Percentiles rank a stretch among this genome's conserved stretches.
Evolutionary conservation across 768 basidiomycete species (phyloP).

Genomic region (Udeniomyces megalosporus): DNA sequence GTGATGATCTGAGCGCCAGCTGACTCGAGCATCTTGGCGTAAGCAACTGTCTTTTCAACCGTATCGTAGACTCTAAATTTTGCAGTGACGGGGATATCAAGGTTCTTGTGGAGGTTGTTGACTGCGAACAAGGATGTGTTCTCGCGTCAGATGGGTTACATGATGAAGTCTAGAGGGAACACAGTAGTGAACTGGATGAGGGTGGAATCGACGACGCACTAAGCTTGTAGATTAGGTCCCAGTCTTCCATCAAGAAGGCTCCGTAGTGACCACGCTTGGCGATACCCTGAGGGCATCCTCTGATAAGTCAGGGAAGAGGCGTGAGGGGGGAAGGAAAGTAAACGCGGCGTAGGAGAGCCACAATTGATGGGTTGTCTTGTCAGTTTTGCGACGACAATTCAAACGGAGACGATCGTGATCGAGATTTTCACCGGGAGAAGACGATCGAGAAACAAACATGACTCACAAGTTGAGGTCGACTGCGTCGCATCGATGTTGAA

Average conservation of each 20-base stretch:
- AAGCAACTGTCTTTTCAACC: constrained; percentile 72
- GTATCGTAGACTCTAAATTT: constrained; percentile 86
- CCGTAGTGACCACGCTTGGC: constrained; percentile 77
- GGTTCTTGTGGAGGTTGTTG: constrained; percentile 63
- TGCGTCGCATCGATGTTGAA: constrained; percentile 73
- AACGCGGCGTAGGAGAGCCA: no score
- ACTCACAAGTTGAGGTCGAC: constrained; percentile 66
- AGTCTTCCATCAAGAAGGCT: constrained; percentile 82
- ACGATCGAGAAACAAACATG: constrained; percentile 34
- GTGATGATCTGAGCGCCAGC: constrained; percentile 92
- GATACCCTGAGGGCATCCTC: constrained; percentile 75
- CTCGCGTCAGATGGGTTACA: neutral
- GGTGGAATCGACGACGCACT: constrained; percentile 38
- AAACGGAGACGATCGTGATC: neutral
- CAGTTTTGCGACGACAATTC: no score
- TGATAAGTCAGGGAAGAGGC: neutral
- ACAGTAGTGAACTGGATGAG: neutral
- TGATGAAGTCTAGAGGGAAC: neutral
- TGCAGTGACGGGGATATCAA: constrained; percentile 83
- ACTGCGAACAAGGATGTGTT: constrained; percentile 37
- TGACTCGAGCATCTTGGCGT: constrained; percentile 86
- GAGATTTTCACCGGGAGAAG: neutral
- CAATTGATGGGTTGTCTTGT: no score
- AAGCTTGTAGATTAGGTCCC: constrained; percentile 68
- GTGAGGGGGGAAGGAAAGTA: no score